Conservation (phyloP, 2,329 filamentous ascomycete genomes). For the Fonsecaea monophora region DNA sequence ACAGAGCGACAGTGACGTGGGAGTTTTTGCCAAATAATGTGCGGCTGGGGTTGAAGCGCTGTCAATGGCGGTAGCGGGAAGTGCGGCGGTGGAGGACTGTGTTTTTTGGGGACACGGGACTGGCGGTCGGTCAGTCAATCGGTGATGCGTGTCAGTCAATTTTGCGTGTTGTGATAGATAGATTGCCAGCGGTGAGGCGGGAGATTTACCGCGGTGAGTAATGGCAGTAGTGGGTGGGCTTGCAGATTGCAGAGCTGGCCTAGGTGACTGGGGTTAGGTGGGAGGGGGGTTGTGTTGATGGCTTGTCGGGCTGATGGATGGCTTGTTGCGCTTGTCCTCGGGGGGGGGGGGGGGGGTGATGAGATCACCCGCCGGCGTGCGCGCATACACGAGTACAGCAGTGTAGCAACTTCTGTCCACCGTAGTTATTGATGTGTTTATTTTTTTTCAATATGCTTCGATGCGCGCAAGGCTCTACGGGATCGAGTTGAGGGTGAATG, state of each 20-base stretch:
- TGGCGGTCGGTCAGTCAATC: conserved; percentile 16
- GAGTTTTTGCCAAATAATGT: conserved; percentile 4
- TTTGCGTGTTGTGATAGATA: conserved; percentile 16
- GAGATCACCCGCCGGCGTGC: conserved; percentile 25
- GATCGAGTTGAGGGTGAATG: conserved; percentile 21
- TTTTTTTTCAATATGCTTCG: conserved; percentile 3
- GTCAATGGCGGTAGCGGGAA: conserved; percentile 9
- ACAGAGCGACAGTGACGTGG: conserved; percentile 14
- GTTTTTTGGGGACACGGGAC: conserved; percentile 15
- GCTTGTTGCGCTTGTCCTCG: conserved; percentile 18
- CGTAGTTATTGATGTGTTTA: conserved; percentile 3
- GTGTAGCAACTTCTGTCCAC: background rate
- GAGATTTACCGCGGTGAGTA: conserved; percentile 19
- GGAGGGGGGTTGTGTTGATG: conserved; percentile 12
- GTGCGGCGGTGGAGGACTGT: conserved; percentile 7
- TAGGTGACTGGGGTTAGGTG: conserved; percentile 15
- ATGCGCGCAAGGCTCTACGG: conserved; percentile 29
- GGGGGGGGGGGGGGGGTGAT: conserved; percentile 28
- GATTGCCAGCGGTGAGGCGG: conserved; percentile 24
- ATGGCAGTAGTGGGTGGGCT: conserved; percentile 22
- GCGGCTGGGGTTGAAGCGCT: conserved; percentile 9
- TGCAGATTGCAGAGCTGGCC: conserved; percentile 25
- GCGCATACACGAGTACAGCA: conserved; percentile 4
- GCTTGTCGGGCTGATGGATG: conserved; percentile 25
- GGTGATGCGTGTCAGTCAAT: conserved; percentile 15